Base-by-base conservation (phyloP, 805 yeast species). In the Metschnikowia shivogae region DNA sequence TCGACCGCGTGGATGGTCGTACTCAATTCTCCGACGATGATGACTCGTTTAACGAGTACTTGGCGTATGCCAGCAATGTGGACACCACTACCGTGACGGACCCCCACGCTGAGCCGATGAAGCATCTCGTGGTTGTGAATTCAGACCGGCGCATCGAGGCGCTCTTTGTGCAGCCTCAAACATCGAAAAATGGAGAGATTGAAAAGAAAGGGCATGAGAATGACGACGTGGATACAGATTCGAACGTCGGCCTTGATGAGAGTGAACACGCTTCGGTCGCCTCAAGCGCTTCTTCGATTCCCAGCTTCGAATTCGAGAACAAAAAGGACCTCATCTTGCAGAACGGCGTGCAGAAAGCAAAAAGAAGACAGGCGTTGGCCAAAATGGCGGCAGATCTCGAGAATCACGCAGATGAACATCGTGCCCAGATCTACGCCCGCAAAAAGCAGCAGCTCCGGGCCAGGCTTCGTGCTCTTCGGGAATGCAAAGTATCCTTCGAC, bases 361-460 rank as follows among this genome's bases (percentile, higher is more conserved):
- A 45, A 11, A 51, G 72, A 42, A 47, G 69, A 33, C 40, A 39
- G 3, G 62, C 50, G 19, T 49, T 64, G 7, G 30, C 40, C 3
- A 50, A 50, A 26, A 47, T 57, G 14, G 28, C 49, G 5, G 35
- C 47, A 1, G 53, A 56, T 22, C 36, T 68, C 7, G 58, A 59
- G 34, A 45, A 45, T 1, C 60, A 46, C 46, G 52, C 53, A 24
- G 28, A 42, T 3, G 11, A 35, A 4, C 37, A 64, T 38, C 46
- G 61, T 29, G 45, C 52, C 5, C 51, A 53, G 17, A 39, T 63
- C 1, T 67, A 60, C 47, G 43, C 49, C 3, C 24, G 45, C 4
- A 54, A 54, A 35, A 65, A 62, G 46, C 50, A 45, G n/a, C 51
- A 57, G 40, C 52, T 70, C 8, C 46, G 67, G 19, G 46, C 51